These are phyloP conservation scores for Osmanthus fragrans DNA, from an alignment of 257 asterid species.

Conservation along the genomic window DNA sequence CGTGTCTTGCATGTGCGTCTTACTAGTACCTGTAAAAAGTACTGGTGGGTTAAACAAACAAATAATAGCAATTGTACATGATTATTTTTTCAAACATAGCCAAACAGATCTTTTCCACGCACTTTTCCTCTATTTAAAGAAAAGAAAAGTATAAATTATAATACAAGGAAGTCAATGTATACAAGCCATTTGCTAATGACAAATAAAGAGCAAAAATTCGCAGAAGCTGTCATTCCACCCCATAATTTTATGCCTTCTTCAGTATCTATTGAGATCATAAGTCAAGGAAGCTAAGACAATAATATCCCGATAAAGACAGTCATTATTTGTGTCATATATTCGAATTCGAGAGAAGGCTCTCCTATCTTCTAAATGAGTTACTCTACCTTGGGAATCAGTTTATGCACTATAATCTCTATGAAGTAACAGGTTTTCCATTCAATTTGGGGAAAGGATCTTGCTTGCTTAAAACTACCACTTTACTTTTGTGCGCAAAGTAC, in stretches of 20 bases:
- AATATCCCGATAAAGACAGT: background rate
- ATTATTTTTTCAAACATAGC: background rate
- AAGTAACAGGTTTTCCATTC: conserved; percentile 73
- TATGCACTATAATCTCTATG: conserved; percentile 31
- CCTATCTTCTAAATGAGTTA: background rate
- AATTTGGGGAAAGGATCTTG: conserved; percentile 95
- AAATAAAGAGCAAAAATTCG: background rate
- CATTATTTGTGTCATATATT: background rate
- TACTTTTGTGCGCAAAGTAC: conserved; percentile 95
- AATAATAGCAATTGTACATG: too few relatives aligned
- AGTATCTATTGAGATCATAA: background rate
- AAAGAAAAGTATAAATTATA: background rate
- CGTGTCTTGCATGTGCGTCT: too few relatives aligned
- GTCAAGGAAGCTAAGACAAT: background rate
- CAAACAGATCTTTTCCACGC: background rate
- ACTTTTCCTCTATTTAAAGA: background rate
- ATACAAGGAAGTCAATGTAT: background rate
- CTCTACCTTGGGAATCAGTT: background rate
- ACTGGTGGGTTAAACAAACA: too few relatives aligned
- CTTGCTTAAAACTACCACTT: conserved; percentile 89
- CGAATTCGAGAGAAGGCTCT: too few relatives aligned
- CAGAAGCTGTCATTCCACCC: background rate
- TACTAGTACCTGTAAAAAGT: too few relatives aligned
- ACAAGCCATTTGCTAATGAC: background rate
- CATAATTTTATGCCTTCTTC: background rate